Evolutionary conservation across 73 alveolate species (phyloP).

Genomic region (Paraurostyla sp.): DNA sequence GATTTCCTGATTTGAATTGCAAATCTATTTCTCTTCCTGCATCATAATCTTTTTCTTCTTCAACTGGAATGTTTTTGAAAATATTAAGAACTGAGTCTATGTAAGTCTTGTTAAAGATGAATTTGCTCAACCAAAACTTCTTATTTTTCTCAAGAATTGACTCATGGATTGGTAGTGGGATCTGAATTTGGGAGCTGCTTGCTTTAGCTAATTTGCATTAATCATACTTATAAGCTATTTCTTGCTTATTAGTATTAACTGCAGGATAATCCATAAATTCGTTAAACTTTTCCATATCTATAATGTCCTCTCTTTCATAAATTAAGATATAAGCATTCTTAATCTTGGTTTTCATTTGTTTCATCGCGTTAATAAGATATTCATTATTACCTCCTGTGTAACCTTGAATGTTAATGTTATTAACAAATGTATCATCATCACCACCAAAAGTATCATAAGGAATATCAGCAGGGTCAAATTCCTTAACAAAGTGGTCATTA

Average conservation of each 20-base stretch:
- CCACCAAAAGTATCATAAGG: slow-evolving; percentile 91
- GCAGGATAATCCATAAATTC: slow-evolving; percentile 55
- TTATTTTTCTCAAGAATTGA: slow-evolving; percentile 77
- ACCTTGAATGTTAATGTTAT: slow-evolving; percentile 24
- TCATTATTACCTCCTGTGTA: slow-evolving; percentile 25
- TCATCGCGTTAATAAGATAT: slow-evolving; percentile 39
- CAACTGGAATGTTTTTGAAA: slow-evolving; percentile 48
- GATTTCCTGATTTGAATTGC: background rate
- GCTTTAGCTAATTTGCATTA: background rate
- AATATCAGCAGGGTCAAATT: slow-evolving; percentile 76
- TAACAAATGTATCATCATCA: slow-evolving; percentile 64
- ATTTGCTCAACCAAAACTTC: slow-evolving; percentile 85
- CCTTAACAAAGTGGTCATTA: slow-evolving; percentile 83
- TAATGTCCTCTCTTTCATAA: slow-evolving; percentile 86
- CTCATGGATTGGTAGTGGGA: slow-evolving; percentile 43
- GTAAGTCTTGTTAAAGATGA: slow-evolving; percentile 80
- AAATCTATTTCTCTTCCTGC: slow-evolving; percentile 27
- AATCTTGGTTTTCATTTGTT: slow-evolving; percentile 61
- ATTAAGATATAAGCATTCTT: slow-evolving; percentile 90
- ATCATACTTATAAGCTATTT: slow-evolving; percentile 28
- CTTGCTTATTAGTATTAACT: slow-evolving; percentile 17
- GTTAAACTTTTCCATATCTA: slow-evolving; percentile 70
- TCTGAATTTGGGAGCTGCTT: background rate
- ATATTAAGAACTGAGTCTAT: slow-evolving; percentile 67
- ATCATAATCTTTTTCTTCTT: slow-evolving; percentile 27